Evolutionary conservation across 1,139 yeast genomes (phyloP), one percentile per base, ranked within the genome.

Genomic region (Kodamaea ohmeri): DNA sequence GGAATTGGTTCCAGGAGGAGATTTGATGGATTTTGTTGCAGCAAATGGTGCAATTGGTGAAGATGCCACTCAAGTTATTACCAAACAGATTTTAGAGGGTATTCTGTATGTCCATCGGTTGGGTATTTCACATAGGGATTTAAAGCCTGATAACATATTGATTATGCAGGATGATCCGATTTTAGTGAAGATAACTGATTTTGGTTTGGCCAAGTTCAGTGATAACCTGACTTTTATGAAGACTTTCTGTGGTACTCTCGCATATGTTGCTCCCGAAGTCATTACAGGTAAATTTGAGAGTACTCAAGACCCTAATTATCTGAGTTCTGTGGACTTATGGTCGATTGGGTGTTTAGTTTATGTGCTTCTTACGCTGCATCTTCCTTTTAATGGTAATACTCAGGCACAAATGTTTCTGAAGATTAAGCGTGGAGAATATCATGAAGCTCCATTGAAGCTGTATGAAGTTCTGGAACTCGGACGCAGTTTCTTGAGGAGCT

Each of bases 1-100:
- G 97, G 98, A 92, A 55, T 83, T 83, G 50, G 94, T 92, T 14
- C 83, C 95, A 1, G 97, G 97, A 7, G 98, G 98, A n/a, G 98
- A 92, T 58, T 66, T 92, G 43, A 92, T 92, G 98, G 97, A 81
- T 62, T 89, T 87, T 63, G 95, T 90, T 2, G 92, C 95, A 0
- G 87, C 90, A 2, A 84, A 86, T 59, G 97, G 97, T 1, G 79
- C 94, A 4, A 85, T 90, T 26, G 89, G 94, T 14, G 98, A 90
- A 59, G 89, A 80, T 37, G 95, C 95, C 2, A 84, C 92, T 4
- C 80, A 84, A 48, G 96, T 86, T 40, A 86, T 92, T 15, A 75
- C 95, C 1, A 77, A 78, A 47, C 98, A 92, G 59, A 81, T 92
- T 3, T 63, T 92, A 29, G 79, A 80, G 42, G 97, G 96, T 0